phyloP scores from a whole-genome alignment of 257 asterid genomes.

The Plantago major region DNA sequence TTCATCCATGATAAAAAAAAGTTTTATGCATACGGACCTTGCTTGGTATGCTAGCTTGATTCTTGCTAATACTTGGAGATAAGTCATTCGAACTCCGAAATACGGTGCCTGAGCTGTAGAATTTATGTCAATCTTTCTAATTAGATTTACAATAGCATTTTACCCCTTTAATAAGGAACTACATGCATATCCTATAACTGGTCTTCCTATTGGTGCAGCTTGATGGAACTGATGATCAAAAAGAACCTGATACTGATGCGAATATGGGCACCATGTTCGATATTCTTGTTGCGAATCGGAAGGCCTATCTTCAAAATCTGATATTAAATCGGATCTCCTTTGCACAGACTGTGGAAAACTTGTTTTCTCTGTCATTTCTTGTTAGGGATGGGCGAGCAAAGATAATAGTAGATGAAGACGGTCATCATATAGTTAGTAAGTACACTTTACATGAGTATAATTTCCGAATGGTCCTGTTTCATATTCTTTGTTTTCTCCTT shows the following conservation, averaged over 20 bases:
- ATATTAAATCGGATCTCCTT: conserved; percentile 65
- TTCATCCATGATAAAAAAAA: too few species aligned
- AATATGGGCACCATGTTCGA: conserved; percentile 86
- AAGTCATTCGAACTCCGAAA: too few species aligned
- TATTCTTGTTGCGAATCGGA: conserved; percentile 55
- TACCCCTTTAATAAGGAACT: too few species aligned
- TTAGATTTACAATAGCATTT: too few species aligned
- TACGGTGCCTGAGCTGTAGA: too few species aligned
- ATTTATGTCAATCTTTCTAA: too few species aligned
- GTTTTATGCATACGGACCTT: too few species aligned
- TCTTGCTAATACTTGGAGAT: too few species aligned
- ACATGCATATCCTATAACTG: too few species aligned
- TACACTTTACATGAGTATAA: conserved; percentile 3
- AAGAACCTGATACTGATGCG: conserved; percentile 80
- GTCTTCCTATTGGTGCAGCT: conserved; percentile 40
- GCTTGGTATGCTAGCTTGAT: too few species aligned
- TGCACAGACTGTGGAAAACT: conserved; percentile 91
- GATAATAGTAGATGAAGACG: conserved; percentile 48
- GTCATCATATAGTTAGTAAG: conserved; percentile 77
- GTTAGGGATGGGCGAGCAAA: conserved; percentile 89
- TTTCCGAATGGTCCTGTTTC: not conserved
- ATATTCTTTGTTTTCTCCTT: not conserved
- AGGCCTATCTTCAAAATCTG: conserved; percentile 64
- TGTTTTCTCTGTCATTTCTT: conserved; percentile 87
- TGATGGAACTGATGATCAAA: conserved; percentile 38